Conservation (phyloP, 75 land plant genomes). For the Adiantum capillusveneris region DNA sequence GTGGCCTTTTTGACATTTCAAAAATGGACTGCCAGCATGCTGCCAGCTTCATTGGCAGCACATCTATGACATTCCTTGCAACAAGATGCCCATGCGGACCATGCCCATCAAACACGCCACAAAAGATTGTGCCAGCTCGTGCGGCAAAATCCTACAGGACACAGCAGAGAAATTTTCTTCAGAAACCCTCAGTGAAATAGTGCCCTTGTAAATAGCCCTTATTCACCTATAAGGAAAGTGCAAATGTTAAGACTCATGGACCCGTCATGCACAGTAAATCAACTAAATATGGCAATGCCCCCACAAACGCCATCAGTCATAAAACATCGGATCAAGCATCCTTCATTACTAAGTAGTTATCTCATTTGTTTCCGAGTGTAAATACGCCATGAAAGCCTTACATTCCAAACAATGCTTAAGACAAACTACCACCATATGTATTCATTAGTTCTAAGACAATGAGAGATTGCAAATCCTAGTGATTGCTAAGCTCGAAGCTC, state of each 20-base stretch:
- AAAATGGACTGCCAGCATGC: slow-evolving; percentile 11
- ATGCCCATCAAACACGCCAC: slow-evolving; percentile 91
- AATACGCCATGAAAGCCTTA: too few species aligned
- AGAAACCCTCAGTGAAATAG: slow-evolving; percentile 2
- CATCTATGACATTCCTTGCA: slow-evolving; percentile 60
- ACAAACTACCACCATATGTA: too few species aligned
- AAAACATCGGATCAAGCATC: neutral
- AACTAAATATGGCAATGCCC: neutral
- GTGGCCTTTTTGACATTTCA: slow-evolving; percentile 11
- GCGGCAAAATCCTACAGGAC: slow-evolving; percentile 44
- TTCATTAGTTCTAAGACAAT: too few species aligned
- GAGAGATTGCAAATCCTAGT: too few species aligned
- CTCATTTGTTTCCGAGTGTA: too few species aligned
- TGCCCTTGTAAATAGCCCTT: too few species aligned
- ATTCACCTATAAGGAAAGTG: too few species aligned
- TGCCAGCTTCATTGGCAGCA: slow-evolving; percentile 51
- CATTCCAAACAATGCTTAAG: too few species aligned
- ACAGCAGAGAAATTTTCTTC: neutral
- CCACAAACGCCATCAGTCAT: neutral
- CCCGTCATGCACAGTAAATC: too few species aligned
- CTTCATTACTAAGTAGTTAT: neutral
- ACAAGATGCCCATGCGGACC: slow-evolving; percentile 81
- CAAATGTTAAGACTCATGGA: too few species aligned
- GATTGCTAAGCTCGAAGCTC: too few species aligned
- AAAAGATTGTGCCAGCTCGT: slow-evolving; percentile 52